Evolutionary conservation across 2,329 filamentous ascomycete species (phyloP).

Genomic region (Mycosphaerella arachidis): DNA sequence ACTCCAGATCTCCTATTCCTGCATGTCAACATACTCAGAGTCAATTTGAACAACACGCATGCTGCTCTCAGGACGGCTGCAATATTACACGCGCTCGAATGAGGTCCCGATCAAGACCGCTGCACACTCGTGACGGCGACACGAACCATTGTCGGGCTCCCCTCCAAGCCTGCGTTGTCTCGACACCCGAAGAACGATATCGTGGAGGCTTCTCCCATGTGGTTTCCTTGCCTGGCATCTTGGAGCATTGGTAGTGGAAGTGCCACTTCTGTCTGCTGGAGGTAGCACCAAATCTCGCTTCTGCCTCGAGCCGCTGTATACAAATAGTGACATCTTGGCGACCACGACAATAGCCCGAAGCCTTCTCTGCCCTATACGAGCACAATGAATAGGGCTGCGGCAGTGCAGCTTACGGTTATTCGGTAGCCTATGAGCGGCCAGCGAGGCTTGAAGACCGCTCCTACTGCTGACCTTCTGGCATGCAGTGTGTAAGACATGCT

Average conservation of each 20-base stretch:
- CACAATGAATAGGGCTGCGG: too few species aligned
- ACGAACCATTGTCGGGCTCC: neutral
- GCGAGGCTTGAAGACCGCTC: too few species aligned
- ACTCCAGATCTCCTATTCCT: too few species aligned
- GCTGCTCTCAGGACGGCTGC: neutral
- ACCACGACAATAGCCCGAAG: neutral
- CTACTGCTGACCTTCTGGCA: too few species aligned
- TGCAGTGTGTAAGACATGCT: too few species aligned
- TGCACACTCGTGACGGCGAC: neutral
- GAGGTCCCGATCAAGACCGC: neutral
- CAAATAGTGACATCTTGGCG: neutral
- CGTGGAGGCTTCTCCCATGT: neutral
- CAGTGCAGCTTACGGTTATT: too few species aligned
- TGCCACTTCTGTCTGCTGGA: neutral
- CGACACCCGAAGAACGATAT: neutral
- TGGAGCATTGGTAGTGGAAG: neutral
- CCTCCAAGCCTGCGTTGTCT: neutral
- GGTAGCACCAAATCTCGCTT: conserved; percentile 1
- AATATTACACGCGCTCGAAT: neutral
- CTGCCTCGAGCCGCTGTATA: neutral
- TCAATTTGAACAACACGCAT: too few species aligned
- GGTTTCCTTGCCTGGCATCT: neutral
- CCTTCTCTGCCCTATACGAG: neutral
- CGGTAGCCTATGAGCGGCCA: too few species aligned
- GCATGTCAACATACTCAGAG: too few species aligned